A percentile compares a stretch with the other conserved stretches of the same genome.
phyloP scores from a whole-genome alignment of 2,329 filamentous ascomycete genomes.

The Blastomyces gilchristii region DNA sequence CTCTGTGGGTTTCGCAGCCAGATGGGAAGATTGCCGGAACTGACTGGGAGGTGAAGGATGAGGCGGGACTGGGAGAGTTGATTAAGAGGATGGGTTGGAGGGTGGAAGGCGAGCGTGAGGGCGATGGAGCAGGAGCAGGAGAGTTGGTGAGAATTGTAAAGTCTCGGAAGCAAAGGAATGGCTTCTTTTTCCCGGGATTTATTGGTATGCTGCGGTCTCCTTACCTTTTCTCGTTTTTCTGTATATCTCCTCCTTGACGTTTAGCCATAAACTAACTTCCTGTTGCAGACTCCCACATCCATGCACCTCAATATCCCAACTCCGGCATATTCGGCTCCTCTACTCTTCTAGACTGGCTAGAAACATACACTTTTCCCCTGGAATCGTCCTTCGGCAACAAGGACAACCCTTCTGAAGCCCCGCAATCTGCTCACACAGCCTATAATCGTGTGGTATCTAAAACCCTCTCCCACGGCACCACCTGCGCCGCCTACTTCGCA shows the following conservation, averaged over 20 bases:
- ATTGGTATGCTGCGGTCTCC: conserved; percentile 28
- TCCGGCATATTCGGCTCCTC: conserved; percentile 86
- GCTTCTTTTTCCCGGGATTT: conserved; percentile 41
- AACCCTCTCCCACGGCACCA: conserved; percentile 83
- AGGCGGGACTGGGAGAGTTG: conserved; percentile 20
- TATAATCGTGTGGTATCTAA: conserved; percentile 70
- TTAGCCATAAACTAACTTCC: conserved; percentile 7
- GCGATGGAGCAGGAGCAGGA: not conserved
- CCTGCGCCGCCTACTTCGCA: conserved; percentile 88
- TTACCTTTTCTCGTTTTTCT: not conserved
- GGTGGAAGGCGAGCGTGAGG: conserved; percentile 10
- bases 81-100: conserved; percentile 27
- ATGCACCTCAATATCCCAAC: conserved; percentile 92
- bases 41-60: conserved; percentile 25
- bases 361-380: conserved; percentile 89
- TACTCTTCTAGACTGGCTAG: conserved; percentile 85
- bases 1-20: conserved; percentile 26
- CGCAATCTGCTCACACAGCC: conserved; percentile 36
- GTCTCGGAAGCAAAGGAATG: conserved; percentile 32
- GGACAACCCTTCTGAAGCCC: conserved; percentile 18
- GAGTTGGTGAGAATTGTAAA: conserved; percentile 25
- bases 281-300: conserved; percentile 74
- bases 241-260: not conserved
- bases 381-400: conserved; percentile 58
- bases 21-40: conserved; percentile 28